Percentiles rank a stretch among this genome's conserved stretches.
Evolutionary conservation across 1,284 basidiomycete genomes (phyloP).

Genomic region (Ceratobasidium sp.): DNA sequence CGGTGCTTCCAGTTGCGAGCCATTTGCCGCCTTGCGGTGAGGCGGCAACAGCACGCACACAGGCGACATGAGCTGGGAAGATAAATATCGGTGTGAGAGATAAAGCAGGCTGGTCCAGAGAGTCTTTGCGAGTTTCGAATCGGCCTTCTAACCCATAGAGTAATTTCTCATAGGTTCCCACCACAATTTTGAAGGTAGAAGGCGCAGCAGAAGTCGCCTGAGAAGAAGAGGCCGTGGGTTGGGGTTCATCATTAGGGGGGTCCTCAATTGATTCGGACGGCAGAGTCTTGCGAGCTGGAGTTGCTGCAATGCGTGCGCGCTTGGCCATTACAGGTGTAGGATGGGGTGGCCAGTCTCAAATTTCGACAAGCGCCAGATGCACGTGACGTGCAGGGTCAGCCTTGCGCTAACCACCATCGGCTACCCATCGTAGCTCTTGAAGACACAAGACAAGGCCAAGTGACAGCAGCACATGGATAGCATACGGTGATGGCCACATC

Average conservation of each 20-base stretch:
- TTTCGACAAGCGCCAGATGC: conserved; percentile 36
- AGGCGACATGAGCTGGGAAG: conserved; percentile 96
- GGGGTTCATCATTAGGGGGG: neutral
- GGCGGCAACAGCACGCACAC: conserved; percentile 89
- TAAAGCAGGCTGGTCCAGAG: conserved; percentile 50
- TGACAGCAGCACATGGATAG: conserved; percentile 33
- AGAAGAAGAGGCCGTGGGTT: conserved; percentile 30
- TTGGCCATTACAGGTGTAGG: conserved; percentile 24
- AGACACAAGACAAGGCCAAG: neutral
- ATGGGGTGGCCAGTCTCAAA: conserved; percentile 4
- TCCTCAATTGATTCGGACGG: neutral
- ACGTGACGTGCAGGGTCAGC: conserved; percentile 36
- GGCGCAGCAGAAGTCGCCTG: conserved; percentile 46
- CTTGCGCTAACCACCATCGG: too few species aligned
- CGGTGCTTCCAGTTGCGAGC: conserved; percentile 93
- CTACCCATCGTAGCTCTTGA: too few species aligned
- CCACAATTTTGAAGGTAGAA: conserved; percentile 85
- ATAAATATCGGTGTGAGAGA: conserved; percentile 88
- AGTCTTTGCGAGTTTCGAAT: conserved; percentile 57
- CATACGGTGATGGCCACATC: neutral
- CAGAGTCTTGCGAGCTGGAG: neutral
- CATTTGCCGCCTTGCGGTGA: conserved; percentile 92
- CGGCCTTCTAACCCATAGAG: conserved; percentile 90
- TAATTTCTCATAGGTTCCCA: conserved; percentile 95
- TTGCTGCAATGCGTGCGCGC: conserved; percentile 27